These are phyloP conservation scores for Tremella fuciformis DNA, from an alignment of 768 basidiomycete genomes.

Conservation along the genomic window DNA sequence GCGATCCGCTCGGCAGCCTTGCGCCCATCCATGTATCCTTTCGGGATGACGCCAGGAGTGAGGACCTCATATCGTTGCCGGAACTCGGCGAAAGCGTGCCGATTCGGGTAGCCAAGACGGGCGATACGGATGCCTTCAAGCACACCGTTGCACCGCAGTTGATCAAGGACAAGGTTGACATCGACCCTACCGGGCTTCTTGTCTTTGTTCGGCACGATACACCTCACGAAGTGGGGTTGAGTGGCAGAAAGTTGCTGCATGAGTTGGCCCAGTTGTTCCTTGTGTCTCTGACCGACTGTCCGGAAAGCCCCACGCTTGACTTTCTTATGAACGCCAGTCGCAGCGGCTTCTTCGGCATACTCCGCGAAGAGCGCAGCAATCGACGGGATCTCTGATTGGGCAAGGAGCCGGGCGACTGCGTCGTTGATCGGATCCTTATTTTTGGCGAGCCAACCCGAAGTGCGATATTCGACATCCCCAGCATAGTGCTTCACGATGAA, in stretches of 20 bases:
- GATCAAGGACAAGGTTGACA: conserved; percentile 90
- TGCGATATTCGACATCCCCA: conserved; percentile 92
- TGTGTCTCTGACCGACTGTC: conserved; percentile 91
- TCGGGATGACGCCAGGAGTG: conserved; percentile 86
- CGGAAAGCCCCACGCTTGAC: conserved; percentile 96
- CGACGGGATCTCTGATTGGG: conserved; percentile 75
- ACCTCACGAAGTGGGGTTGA: conserved; percentile 96
- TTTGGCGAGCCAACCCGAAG: conserved; percentile 97
- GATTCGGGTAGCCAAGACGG: conserved; percentile 92
- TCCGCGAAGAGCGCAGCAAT: conserved; percentile 82
- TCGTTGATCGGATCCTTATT: conserved; percentile 99
- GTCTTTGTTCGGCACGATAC: conserved; percentile 89
- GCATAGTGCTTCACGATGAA: conserved; percentile 96
- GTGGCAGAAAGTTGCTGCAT: conserved; percentile 89
- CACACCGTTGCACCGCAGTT: conserved; percentile 96
- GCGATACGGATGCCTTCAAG: conserved; percentile 98
- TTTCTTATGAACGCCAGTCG: conserved; percentile 35
- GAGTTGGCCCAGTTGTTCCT: conserved; percentile 85
- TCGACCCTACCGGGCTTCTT: conserved; percentile 91
- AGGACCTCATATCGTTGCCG: conserved; percentile 94
- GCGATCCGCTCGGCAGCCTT: conserved; percentile 92
- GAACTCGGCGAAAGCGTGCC: conserved; percentile 95
- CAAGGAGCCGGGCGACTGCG: conserved; percentile 83
- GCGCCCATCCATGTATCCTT: conserved; percentile 96
- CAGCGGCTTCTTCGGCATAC: conserved; percentile 59